Conservation (phyloP, 2,329 filamentous ascomycete genomes). For the Trichophyton rubrum region DNA sequence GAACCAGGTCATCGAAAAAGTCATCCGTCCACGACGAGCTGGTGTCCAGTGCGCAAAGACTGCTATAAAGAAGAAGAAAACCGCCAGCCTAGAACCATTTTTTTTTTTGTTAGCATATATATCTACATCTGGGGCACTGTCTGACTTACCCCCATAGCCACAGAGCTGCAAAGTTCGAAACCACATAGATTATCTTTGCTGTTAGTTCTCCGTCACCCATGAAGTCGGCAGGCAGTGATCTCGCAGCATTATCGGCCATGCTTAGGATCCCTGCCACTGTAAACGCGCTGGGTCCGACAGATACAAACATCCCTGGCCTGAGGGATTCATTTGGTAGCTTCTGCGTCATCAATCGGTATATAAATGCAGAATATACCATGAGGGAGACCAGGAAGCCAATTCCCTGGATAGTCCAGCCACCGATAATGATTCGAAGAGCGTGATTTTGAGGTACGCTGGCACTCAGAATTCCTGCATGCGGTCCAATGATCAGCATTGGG, state of each 20-base stretch:
- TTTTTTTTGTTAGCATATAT: not conserved
- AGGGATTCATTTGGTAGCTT: slow-evolving; percentile 66
- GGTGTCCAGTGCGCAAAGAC: slow-evolving; percentile 64
- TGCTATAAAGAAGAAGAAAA: slow-evolving; percentile 75
- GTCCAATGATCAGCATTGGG: slow-evolving; percentile 62
- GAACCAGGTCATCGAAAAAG: slow-evolving; percentile 78
- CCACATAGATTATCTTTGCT: slow-evolving; percentile 42
- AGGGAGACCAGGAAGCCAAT: slow-evolving; percentile 53
- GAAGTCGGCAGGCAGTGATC: slow-evolving; percentile 40
- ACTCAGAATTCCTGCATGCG: slow-evolving; percentile 52
- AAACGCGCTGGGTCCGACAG: slow-evolving; percentile 62
- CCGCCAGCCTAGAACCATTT: slow-evolving; percentile 43
- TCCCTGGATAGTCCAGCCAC: slow-evolving; percentile 50
- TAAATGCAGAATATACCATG: slow-evolving; percentile 73
- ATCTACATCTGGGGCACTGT: no score
- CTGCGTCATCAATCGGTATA: slow-evolving; percentile 79
- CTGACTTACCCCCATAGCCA: slow-evolving; percentile 58
- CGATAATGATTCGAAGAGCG: slow-evolving; percentile 45
- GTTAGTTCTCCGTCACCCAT: slow-evolving; percentile 46
- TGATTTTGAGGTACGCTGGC: slow-evolving; percentile 32
- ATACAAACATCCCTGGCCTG: slow-evolving; percentile 75
- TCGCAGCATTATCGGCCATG: slow-evolving; percentile 42
- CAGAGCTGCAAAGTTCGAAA: slow-evolving; percentile 52
- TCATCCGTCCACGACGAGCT: slow-evolving; percentile 47
- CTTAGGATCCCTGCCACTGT: slow-evolving; percentile 49